phyloP scores from a whole-genome alignment of 805 yeast species.

The Teunomyces stri region DNA sequence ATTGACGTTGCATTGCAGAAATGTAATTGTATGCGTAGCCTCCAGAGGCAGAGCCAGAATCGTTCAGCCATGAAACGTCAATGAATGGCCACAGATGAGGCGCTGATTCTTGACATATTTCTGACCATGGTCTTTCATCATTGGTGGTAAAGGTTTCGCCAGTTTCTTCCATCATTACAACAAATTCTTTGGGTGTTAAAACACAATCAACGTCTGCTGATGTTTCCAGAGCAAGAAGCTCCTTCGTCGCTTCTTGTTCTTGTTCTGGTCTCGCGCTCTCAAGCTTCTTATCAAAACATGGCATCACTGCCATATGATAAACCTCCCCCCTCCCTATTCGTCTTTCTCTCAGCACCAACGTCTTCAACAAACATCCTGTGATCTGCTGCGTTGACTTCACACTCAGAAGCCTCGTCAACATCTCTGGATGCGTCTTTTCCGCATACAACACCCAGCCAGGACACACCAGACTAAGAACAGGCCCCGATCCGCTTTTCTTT shows the following conservation, averaged over 20 bases:
- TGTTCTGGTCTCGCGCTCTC: conserved; percentile 78
- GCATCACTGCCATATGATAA: conserved; percentile 89
- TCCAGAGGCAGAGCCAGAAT: conserved; percentile 82
- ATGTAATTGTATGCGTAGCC: conserved; percentile 81
- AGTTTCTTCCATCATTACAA: conserved; percentile 61
- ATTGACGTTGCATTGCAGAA: conserved; percentile 29
- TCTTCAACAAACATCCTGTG: conserved; percentile 75
- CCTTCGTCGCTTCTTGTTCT: not conserved
- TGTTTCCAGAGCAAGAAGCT: conserved; percentile 4
- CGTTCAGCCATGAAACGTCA: conserved; percentile 64
- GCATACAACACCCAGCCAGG: conserved; percentile 98
- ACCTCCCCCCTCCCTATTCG: conserved; percentile 37
- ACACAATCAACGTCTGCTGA: conserved; percentile 84
- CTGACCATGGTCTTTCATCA: conserved; percentile 4
- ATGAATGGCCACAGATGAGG: conserved; percentile 65
- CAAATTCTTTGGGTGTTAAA: conserved; percentile 82
- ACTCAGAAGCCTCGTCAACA: conserved; percentile 65
- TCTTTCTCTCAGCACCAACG: conserved; percentile 35
- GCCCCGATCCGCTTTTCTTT: conserved; percentile 35
- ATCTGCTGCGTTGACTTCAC: conserved; percentile 93
- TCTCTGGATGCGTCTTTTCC: conserved; percentile 90
- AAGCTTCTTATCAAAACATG: conserved; percentile 93
- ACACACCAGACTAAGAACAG: conserved; percentile 71
- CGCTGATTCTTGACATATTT: conserved; percentile 34
- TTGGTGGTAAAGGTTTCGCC: not conserved